Conservation (phyloP, 305 asterid genomes). For the Stenogyne calaminthoides region DNA sequence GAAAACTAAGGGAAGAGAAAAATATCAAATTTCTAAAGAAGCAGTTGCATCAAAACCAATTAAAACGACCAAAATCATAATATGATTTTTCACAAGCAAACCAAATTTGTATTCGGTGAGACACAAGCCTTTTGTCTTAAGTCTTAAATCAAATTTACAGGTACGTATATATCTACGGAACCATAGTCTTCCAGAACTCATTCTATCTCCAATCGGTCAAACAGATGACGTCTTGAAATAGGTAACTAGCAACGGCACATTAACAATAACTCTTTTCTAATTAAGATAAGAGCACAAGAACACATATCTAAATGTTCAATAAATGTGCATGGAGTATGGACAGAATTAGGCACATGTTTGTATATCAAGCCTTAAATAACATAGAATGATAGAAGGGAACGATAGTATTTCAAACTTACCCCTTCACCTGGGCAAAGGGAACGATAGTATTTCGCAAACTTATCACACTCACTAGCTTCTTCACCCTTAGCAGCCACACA, state of each 20-base stretch:
- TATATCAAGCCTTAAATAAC: not conserved
- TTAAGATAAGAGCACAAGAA: not conserved
- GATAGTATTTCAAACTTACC: no score
- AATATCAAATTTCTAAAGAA: no score
- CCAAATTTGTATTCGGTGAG: not conserved
- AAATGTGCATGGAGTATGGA: no score
- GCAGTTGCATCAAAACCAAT: not conserved
- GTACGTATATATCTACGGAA: not conserved
- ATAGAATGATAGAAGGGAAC: no score
- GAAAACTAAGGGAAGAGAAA: no score
- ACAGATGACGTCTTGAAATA: not conserved
- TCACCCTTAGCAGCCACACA: slow-evolving; percentile 38
- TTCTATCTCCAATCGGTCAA: not conserved
- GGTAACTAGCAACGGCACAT: not conserved
- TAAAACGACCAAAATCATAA: not conserved
- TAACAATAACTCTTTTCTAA: not conserved
- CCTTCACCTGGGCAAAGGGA: slow-evolving; percentile 21
- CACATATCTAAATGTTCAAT: not conserved
- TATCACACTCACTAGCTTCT: not conserved
- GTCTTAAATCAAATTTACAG: not conserved
- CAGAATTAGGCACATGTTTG: no score
- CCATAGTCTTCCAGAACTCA: not conserved
- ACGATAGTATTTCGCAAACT: not conserved
- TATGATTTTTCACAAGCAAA: not conserved
- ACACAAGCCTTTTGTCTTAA: not conserved